Evolutionary conservation across 306 rosid species (phyloP).

Genomic region (Prunus salicina): DNA sequence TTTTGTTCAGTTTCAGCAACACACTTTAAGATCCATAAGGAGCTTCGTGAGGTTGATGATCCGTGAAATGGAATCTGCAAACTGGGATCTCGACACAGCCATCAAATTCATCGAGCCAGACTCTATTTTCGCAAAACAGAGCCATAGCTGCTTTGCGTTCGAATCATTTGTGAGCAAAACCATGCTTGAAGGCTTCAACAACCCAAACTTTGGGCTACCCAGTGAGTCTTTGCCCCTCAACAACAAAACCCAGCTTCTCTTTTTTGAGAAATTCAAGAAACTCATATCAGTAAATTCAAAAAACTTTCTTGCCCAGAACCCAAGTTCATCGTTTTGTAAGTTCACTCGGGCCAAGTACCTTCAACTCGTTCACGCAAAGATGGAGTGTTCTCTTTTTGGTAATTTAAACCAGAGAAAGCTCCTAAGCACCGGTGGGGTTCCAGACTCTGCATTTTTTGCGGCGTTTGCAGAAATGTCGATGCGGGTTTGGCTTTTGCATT

Average conservation of each 20-base stretch:
- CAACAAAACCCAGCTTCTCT: constrained; percentile 17
- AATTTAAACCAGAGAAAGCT: constrained; percentile 77
- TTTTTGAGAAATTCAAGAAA: constrained; percentile 62
- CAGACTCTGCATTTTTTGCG: constrained; percentile 69
- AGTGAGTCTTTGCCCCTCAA: constrained; percentile 20
- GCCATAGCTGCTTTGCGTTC: constrained; percentile 56
- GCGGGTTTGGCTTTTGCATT: constrained; percentile 77
- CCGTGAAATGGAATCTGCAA: constrained; percentile 77
- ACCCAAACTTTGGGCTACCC: constrained; percentile 39
- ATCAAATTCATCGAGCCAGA: constrained; percentile 60
- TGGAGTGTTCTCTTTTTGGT: constrained; percentile 94
- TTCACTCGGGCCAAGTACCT: constrained; percentile 66
- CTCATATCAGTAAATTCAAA: constrained; percentile 47
- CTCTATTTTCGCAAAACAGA: constrained; percentile 43
- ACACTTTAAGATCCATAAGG: constrained; percentile 41
- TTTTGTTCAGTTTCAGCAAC: constrained; percentile 60
- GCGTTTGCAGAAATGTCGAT: constrained; percentile 78
- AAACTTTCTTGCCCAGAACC: constrained; percentile 45
- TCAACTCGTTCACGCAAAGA: constrained; percentile 76
- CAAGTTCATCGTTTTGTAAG: constrained; percentile 48
- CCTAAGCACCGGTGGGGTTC: constrained; percentile 63
- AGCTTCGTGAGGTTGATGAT: constrained; percentile 63
- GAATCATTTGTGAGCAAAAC: constrained; percentile 72
- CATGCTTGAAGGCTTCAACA: constrained; percentile 73
- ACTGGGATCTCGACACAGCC: constrained; percentile 82